Evolutionary conservation across 2,329 filamentous ascomycete species (phyloP), one percentile per base, ranked within the genome.

Genomic region (Colletotrichum camelliae): DNA sequence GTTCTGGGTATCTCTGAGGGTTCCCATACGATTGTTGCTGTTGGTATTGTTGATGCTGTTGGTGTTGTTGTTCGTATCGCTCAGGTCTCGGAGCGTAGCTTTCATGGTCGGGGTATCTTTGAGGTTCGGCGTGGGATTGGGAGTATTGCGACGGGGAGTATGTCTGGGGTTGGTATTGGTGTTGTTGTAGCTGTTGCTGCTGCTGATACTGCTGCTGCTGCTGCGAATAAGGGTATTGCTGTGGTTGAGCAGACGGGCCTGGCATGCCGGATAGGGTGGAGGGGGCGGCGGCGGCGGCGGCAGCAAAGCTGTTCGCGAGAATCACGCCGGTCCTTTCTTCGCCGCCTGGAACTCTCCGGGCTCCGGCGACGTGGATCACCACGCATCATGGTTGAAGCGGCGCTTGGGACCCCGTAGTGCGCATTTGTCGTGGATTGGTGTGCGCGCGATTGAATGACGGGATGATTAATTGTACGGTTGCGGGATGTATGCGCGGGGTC

Each of bases 301-400:
- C 69, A 43, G 62, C 62, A 3, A 24, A 66, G 72, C 64, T 78
- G 72, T 18, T 78, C 77, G 43, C 72, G 72, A 67, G 72, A 76
- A 69, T 70, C 67, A 39, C 75, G 75, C 43, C 75, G 75, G 48
- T 78, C 72, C 55, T 67, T 73, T 73, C 81, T 82, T 85, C 89
- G 88, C 82, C 89, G 88, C 82, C 88, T 86, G 81, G 87, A 87
- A 85, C 87, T 87, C 80, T 91, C 89, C 72, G 88, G 88, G 84
- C 89, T 91, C 85, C 89, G 88, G 81, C 87, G 88, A 82, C 89
- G 89, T 84, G 87, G 85, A 81, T 88, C 87, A 52, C 43, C 43
- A 85, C 87, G 86, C 88, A 90, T 88, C 88, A 89, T 91, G 82
- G 81, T 85, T 79, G 81, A 78, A 79, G 79, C 76, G 71, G 76